Base-by-base conservation (phyloP, 2,329 filamentous ascomycete genomes). In the Ophidiomyces ophidiicola region DNA sequence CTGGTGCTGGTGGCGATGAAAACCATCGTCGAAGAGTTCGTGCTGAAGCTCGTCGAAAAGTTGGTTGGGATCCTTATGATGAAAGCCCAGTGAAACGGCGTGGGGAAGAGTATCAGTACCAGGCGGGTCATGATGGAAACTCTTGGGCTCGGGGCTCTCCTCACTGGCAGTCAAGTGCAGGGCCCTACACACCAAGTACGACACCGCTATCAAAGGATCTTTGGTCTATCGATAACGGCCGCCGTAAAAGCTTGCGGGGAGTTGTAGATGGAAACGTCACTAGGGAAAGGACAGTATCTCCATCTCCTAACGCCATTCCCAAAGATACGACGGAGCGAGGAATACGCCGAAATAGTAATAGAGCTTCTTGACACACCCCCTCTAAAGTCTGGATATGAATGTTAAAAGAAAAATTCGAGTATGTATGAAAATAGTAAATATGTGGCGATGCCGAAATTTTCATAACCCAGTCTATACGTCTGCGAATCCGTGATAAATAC, bases 61-160 rank as follows among this genome's bases (percentile, higher is more conserved):
- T 82, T 0, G 78, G 78, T 8, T 82, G 80, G 58, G 78, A 82
- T 52, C 78, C 78, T 0, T 82, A 82, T 53, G 74, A 82, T 43
- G 78, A 82, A 53, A 78, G 73, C 41, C 78, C 78, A 0, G 64
- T 82, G 36, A 82, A 82, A 53, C 64, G 68, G 8, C 64, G 74
- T 2, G 74, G 75, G 2, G 78, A 82, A 51, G 74, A 77, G n/a
- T 80, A 80, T 47, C 68, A 76, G 33, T 70, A 72, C 39, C 44
- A 54, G 39, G 33, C 42, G 42, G 34, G 50, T 32, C 24, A 53
- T 46, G 44, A 52, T 28, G 6, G 50, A 14, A 35, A 36, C 5
- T 42, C 32, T 23, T 33, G 30, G 17, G 23, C 23, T 7, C 29
- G 32, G 6, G 43, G 40, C 17, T 36, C 43, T 19, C 23, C 36